Conservation (phyloP, 345 rosid genomes). For the Arabis hirsuta region DNA sequence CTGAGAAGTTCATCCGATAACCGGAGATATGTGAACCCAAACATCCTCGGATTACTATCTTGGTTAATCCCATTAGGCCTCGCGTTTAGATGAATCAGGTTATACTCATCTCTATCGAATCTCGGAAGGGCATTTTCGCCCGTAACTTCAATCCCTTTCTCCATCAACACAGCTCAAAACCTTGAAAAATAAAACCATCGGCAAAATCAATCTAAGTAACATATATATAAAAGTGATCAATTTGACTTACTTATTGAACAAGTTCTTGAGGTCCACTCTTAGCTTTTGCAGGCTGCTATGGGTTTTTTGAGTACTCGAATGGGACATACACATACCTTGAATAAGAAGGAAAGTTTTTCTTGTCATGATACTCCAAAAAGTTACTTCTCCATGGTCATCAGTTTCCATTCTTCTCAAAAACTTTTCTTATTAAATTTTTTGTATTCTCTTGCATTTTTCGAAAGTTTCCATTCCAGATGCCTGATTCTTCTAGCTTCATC, state of each 20-base stretch:
- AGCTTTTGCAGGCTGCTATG: conserved; percentile 60
- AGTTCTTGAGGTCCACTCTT: conserved; percentile 83
- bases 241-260: conserved; percentile 65
- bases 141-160: conserved; percentile 69
- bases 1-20: conserved; percentile 55
- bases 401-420: no score
- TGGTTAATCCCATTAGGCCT: conserved; percentile 75
- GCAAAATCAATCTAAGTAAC: conserved; percentile 15
- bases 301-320: conserved; percentile 42
- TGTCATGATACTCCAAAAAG: conserved; percentile 40
- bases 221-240: background rate
- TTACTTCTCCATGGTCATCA: no score
- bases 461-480: conserved; percentile 84
- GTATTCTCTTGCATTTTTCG: conserved; percentile 70
- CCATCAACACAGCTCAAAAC: conserved; percentile 78
- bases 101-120: conserved; percentile 69
- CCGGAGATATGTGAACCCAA: conserved; percentile 73
- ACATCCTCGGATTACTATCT: conserved; percentile 58
- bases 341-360: no score
- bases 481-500: conserved; percentile 61
- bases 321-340: no score
- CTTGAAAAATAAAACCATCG: conserved; percentile 44
- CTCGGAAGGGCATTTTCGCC: conserved; percentile 88
- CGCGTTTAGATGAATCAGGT: conserved; percentile 75
- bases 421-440: conserved; percentile 26